phyloP scores from a whole-genome alignment of 2,329 filamentous ascomycete genomes.

The Davidsoniella australis region DNA sequence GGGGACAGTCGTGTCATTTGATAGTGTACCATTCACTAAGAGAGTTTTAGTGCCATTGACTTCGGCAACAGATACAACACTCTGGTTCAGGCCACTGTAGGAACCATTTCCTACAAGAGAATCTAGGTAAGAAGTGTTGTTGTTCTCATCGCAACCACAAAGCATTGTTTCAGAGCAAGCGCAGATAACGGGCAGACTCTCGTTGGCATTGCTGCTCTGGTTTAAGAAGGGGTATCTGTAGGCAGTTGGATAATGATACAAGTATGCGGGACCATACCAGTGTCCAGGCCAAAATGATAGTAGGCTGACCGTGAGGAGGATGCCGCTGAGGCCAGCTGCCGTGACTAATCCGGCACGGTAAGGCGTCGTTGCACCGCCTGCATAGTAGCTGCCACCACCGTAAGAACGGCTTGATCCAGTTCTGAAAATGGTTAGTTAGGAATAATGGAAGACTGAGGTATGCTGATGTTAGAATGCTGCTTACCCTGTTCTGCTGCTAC shows the following conservation, averaged over 20 bases:
- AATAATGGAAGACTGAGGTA: slow-evolving; percentile 3
- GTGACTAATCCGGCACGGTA: slow-evolving; percentile 38
- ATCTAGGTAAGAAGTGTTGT: slow-evolving; percentile 39
- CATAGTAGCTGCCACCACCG: slow-evolving; percentile 48
- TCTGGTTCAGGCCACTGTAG: slow-evolving; percentile 40
- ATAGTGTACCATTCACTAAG: slow-evolving; percentile 58
- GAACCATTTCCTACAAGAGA: slow-evolving; percentile 49
- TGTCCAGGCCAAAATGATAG: slow-evolving; percentile 45
- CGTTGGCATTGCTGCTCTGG: slow-evolving; percentile 25
- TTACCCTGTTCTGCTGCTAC: slow-evolving; percentile 1
- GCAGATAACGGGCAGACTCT: slow-evolving; percentile 22
- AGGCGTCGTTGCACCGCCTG: slow-evolving; percentile 44
- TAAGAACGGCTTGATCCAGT: slow-evolving; percentile 39
- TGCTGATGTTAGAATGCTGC: not conserved
- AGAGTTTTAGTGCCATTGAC: slow-evolving; percentile 45
- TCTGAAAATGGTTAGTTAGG: slow-evolving; percentile 22
- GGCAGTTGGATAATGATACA: slow-evolving; percentile 36
- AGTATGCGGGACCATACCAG: slow-evolving; percentile 47
- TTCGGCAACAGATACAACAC: slow-evolving; percentile 39
- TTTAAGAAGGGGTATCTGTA: slow-evolving; percentile 33
- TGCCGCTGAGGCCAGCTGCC: slow-evolving; percentile 33
- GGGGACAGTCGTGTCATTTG: slow-evolving; percentile 44
- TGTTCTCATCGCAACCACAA: slow-evolving; percentile 57
- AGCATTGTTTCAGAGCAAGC: slow-evolving; percentile 32
- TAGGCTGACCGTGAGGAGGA: slow-evolving; percentile 31